These are phyloP conservation scores for Coffea eugenioides DNA, from an alignment of 257 asterid species.

Conservation along the genomic window DNA sequence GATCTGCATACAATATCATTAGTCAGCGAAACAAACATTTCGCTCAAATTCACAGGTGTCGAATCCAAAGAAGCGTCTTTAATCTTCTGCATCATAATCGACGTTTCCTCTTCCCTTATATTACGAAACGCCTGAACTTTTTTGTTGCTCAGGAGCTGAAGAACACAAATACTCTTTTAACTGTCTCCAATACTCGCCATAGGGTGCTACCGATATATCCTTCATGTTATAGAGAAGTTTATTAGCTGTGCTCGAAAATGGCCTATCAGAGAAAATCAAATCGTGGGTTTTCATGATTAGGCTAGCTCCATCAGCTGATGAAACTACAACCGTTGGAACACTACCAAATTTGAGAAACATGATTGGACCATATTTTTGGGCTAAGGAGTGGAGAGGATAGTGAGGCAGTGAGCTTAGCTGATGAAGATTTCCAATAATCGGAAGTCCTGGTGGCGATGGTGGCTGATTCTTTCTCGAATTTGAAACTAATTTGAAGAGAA, in stretches of 20 bases:
- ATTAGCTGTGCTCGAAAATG: constrained; percentile 8
- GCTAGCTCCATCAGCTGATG: constrained; percentile 49
- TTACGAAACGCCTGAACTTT: not conserved
- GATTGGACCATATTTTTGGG: constrained; percentile 38
- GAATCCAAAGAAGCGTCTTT: not conserved
- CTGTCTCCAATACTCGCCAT: constrained; percentile 12
- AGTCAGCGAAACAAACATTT: not conserved
- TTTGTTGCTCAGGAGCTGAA: constrained; percentile 9
- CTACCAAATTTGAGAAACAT: constrained; percentile 55
- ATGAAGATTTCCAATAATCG: constrained; percentile 58
- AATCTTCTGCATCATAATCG: not conserved
- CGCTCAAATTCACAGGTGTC: not conserved
- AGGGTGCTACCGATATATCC: not conserved
- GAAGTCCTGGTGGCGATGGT: constrained; percentile 53
- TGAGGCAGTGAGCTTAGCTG: constrained; percentile 39
- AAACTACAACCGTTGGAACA: constrained; percentile 37
- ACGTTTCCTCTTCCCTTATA: not conserved
- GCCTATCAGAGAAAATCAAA: constrained; percentile 39
- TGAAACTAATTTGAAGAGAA: constrained; percentile 15
- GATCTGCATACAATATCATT: not conserved
- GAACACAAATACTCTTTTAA: constrained; percentile 5
- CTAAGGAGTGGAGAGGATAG: constrained; percentile 38
- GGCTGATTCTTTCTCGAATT: constrained; percentile 23
- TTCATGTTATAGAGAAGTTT: not conserved
- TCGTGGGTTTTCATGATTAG: constrained; percentile 53